phyloP scores from a whole-genome alignment of 2,329 filamentous ascomycete species.

The Aureobasidium sp. region DNA sequence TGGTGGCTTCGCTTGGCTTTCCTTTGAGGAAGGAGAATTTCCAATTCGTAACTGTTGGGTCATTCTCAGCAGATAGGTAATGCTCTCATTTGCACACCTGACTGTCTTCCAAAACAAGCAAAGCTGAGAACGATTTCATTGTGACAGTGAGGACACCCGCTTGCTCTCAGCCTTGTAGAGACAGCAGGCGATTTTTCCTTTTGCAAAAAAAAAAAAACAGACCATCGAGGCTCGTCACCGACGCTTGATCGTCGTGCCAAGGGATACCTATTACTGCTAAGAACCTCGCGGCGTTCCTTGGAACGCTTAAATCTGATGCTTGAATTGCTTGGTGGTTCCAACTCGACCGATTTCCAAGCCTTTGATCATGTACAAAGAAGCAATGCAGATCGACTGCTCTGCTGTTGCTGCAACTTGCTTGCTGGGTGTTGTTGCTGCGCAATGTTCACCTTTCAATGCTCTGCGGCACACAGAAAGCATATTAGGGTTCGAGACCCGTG shows the following conservation, averaged over 20 bases:
- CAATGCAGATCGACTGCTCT: no score
- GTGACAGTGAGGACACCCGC: background rate
- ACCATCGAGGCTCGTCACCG: background rate
- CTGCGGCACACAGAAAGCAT: background rate
- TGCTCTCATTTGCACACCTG: no score
- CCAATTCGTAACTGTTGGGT: no score
- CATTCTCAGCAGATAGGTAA: background rate
- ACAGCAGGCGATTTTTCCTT: background rate
- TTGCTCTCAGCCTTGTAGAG: background rate
- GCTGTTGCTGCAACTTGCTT: background rate
- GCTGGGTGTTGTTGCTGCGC: background rate
- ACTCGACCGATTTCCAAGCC: background rate
- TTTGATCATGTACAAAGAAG: background rate
- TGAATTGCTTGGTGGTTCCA: background rate
- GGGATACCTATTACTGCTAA: background rate
- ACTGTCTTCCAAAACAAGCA: no score
- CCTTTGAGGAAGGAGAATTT: conserved; percentile 1
- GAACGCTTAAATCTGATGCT: conserved; percentile 3
- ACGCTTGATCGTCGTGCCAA: conserved; percentile 5
- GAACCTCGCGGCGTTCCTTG: background rate
- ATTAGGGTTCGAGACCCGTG: background rate
- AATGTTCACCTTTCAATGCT: background rate
- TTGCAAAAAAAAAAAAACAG: background rate
- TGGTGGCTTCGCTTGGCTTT: conserved; percentile 7
- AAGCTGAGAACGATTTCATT: no score